Evolutionary conservation across 805 yeast species (phyloP).

Genomic region (Saccharomyces jurei): DNA sequence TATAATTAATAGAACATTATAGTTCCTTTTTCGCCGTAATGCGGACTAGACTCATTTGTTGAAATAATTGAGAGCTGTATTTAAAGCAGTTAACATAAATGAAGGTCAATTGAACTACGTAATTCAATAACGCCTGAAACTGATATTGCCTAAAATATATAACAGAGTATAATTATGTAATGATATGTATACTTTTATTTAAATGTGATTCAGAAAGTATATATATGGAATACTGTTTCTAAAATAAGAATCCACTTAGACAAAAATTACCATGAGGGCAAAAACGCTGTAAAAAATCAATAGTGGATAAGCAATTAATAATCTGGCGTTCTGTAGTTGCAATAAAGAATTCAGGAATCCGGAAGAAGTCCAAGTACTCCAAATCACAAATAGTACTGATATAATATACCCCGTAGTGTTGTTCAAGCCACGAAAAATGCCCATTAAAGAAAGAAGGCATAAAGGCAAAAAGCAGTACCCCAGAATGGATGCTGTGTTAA

Average conservation of each 20-base stretch:
- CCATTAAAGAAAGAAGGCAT: slow-evolving; percentile 48
- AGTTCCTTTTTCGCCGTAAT: background rate
- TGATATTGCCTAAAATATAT: background rate
- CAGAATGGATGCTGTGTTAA: slow-evolving; percentile 78
- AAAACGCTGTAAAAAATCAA: slow-evolving; percentile 87
- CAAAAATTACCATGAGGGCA: slow-evolving; percentile 92
- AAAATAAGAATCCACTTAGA: slow-evolving; percentile 12
- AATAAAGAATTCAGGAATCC: slow-evolving; percentile 85
- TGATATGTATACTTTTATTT: background rate
- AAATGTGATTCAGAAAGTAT: background rate
- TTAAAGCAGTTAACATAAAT: background rate
- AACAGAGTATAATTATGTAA: background rate
- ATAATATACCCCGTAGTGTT: slow-evolving; percentile 64
- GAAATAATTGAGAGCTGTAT: background rate
- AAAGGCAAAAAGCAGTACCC: slow-evolving; percentile 92
- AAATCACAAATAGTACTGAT: slow-evolving; percentile 59
- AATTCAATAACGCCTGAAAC: background rate
- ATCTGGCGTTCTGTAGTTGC: slow-evolving; percentile 76
- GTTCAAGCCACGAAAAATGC: slow-evolving; percentile 71
- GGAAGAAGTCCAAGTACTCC: slow-evolving; percentile 92
- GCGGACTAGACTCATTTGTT: background rate
- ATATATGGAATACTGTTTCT: background rate
- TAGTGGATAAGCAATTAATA: slow-evolving; percentile 87
- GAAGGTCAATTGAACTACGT: background rate
- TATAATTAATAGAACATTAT: background rate